phyloP scores from a whole-genome alignment of 2,329 filamentous ascomycete genomes.

The Colletotrichum liriopes region DNA sequence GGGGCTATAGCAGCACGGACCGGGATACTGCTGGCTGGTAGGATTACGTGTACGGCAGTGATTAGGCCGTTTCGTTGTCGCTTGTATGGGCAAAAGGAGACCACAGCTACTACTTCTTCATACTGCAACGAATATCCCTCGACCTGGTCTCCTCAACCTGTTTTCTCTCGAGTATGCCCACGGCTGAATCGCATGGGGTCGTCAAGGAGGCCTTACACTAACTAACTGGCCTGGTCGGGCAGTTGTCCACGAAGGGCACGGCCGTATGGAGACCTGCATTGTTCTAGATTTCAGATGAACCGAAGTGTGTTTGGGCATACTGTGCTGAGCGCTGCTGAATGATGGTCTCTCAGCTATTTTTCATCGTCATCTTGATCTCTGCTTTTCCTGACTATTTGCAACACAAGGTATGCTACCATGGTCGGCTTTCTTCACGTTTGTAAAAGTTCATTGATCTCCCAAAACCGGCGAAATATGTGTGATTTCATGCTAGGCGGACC shows the following conservation, averaged over 20 bases:
- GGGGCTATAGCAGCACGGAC: neutral
- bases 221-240: neutral
- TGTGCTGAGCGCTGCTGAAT: neutral
- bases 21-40: slow-evolving; percentile 5
- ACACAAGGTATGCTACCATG: too few species aligned
- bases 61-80: neutral
- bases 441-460: neutral
- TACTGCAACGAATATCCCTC: slow-evolving; percentile 3
- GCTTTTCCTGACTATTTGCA: too few species aligned
- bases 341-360: too few species aligned
- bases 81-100: neutral
- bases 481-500: neutral
- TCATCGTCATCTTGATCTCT: too few species aligned
- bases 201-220: neutral
- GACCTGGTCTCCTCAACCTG: neutral
- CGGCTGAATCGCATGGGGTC: neutral
- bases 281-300: slow-evolving; percentile 24
- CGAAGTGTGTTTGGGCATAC: neutral
- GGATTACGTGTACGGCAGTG: slow-evolving; percentile 19
- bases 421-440: neutral
- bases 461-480: neutral
- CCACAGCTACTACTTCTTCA: neutral
- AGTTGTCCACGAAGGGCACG: slow-evolving; percentile 19
- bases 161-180: neutral
- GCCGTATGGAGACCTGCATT: slow-evolving; percentile 3